Base-by-base conservation (phyloP, 306 rosid genomes). In the Vigna unguiculata region DNA sequence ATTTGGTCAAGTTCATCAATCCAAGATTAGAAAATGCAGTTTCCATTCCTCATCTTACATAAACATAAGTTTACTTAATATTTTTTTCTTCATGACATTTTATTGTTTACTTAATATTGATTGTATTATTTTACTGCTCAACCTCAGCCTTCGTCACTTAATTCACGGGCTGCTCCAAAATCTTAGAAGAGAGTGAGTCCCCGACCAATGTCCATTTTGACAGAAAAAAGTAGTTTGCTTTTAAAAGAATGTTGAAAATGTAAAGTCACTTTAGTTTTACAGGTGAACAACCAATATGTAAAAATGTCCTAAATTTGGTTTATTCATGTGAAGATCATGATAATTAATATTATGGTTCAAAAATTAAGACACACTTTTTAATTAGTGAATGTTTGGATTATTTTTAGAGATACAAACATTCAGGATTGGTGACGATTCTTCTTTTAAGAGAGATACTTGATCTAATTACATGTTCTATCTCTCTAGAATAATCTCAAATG, bases 171-270 rank as follows among this genome's bases (percentile, higher is more conserved):
- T 81, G 45, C 88, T 76, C 85, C 96, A 81, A 90, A 92, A 83
- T 76, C 97, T 49, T 69, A 66, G 49, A 90, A 88, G 85, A 92
- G 89, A 73, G 98, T 88, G 75, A 77, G 77, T 20, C 10, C 41
- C 21, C 46, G n/a, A 48, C 49, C 2, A 12, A 30, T 51, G 61
- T 36, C 41, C 77, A 49, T 60, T 62, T 70, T 76, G 46, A 30
- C 61, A 61, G 48, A 11, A 81, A 25, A 49, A 48, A 14, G 67
- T 41, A 49, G 55, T 60, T 68, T 49, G 2, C 49, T 58, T 11
- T 57, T 41, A 46, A 47, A 16, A 72, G 25, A 57, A 58, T 57
- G 46, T 17, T 25, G 30, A 16, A 38, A 72, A 57, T 54, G 53
- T 21, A 72, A 72, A 30, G 66, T 62, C 28, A 40, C 32, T 24